Conservation (phyloP, 352 stramenopile genomes). For the Globisporangium sylvaticum region DNA sequence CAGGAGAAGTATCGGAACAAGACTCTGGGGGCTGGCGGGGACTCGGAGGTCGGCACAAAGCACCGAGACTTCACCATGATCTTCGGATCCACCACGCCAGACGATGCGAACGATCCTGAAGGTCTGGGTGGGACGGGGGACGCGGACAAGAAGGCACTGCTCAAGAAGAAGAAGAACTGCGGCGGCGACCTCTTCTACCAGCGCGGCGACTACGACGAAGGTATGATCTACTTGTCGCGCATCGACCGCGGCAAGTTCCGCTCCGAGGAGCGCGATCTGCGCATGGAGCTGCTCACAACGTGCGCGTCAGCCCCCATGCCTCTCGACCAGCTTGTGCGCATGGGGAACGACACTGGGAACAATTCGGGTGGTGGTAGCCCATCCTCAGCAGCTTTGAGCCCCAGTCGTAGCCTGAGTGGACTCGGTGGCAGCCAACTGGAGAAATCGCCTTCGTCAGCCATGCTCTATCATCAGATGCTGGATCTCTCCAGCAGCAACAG, state of each 20-base stretch:
- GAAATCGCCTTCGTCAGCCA: background rate
- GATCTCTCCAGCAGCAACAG: slow-evolving; percentile 13
- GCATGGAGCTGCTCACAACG: slow-evolving; percentile 47
- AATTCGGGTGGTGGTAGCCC: background rate
- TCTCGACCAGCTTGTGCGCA: slow-evolving; percentile 41
- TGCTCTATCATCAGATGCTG: slow-evolving; percentile 26
- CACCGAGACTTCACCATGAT: slow-evolving; percentile 63
- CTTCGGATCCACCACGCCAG: slow-evolving; percentile 21
- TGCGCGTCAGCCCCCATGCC: slow-evolving; percentile 38
- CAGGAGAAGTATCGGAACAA: slow-evolving; percentile 75
- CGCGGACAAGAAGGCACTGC: slow-evolving; percentile 13
- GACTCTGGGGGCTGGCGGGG: slow-evolving; percentile 19
- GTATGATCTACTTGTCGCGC: slow-evolving; percentile 81
- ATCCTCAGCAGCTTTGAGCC: background rate
- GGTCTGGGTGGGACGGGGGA: slow-evolving; percentile 3
- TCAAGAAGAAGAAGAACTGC: slow-evolving; percentile 37
- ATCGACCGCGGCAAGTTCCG: slow-evolving; percentile 70
- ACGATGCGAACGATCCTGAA: background rate
- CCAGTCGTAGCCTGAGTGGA: background rate
- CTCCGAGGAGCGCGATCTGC: slow-evolving; percentile 51
- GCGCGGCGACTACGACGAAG: slow-evolving; percentile 81
- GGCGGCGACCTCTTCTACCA: slow-evolving; percentile 83
- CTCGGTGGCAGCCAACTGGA: slow-evolving; percentile 11
- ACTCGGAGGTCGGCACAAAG: slow-evolving; percentile 22
- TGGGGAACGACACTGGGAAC: slow-evolving; percentile 19